Percentiles rank a stretch among this genome's conserved stretches.
phyloP scores from a whole-genome alignment of 1,139 yeast species.

The Suhomyces guaymorum region DNA sequence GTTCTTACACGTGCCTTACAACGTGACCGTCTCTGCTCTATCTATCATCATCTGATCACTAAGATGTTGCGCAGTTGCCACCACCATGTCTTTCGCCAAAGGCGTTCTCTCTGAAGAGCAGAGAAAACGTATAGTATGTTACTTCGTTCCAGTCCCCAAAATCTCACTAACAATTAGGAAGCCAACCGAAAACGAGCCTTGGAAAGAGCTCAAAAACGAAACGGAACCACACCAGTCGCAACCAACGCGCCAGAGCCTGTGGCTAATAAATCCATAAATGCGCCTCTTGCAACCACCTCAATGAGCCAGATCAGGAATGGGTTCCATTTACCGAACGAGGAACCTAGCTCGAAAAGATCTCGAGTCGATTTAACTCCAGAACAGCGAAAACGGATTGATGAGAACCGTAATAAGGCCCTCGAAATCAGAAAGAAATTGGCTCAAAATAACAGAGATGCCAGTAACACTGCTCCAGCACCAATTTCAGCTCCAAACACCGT shows the following conservation, averaged over 20 bases:
- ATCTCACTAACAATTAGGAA: constrained; percentile 38
- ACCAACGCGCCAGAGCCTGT: too few relatives aligned
- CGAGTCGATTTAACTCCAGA: constrained; percentile 48
- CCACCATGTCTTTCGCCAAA: constrained; percentile 15
- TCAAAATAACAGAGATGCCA: constrained; percentile 34
- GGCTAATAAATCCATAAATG: too few relatives aligned
- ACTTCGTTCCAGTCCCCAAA: too few relatives aligned
- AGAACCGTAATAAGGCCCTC: constrained; percentile 59
- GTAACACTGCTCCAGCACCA: constrained; percentile 12
- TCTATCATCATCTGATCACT: constrained; percentile 1
- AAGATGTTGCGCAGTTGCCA: constrained; percentile 3
- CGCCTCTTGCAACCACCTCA: constrained; percentile 17
- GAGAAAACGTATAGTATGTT: constrained; percentile 18
- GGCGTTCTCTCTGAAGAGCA: constrained; percentile 19
- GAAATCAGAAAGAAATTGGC: constrained; percentile 47
- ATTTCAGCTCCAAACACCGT: constrained; percentile 15
- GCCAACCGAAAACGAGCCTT: constrained; percentile 61
- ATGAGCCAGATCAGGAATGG: constrained; percentile 13
- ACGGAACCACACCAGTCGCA: too few relatives aligned
- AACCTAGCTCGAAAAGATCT: constrained; percentile 17
- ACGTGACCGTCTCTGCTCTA: too few relatives aligned
- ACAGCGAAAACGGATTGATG: constrained; percentile 53
- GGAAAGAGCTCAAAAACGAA: constrained; percentile 50
- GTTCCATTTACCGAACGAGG: constrained; percentile 9
- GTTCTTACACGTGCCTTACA: neutral